phyloP scores from a whole-genome alignment of 2,329 filamentous ascomycete species.

The Parasarocladium wereldwijsianum region DNA sequence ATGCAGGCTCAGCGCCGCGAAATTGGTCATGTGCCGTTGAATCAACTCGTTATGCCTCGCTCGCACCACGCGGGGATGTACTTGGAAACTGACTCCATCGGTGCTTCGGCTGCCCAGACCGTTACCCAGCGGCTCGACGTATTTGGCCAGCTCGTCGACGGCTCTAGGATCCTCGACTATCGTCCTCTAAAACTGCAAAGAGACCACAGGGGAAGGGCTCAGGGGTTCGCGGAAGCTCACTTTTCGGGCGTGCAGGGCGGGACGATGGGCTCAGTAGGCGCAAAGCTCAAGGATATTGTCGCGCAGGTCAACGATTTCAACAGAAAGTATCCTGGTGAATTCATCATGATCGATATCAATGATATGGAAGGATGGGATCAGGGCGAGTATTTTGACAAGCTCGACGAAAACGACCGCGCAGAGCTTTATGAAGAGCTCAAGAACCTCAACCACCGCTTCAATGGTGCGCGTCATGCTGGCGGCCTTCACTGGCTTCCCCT shows the following conservation, averaged over 20 bases:
- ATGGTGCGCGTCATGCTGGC: conserved; percentile 8
- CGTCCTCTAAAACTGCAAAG: conserved; percentile 8
- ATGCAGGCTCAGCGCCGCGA: conserved; percentile 14
- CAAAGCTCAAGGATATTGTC: conserved; percentile 14
- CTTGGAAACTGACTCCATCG: conserved; percentile 6
- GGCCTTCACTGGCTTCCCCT: conserved; percentile 14
- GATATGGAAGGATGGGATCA: conserved; percentile 5
- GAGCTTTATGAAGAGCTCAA: conserved; percentile 11
- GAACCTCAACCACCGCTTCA: conserved; percentile 9
- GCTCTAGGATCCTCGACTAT: conserved; percentile 16
- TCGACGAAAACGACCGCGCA: conserved; percentile 5
- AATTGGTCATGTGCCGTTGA: conserved; percentile 13
- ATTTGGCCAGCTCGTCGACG: conserved; percentile 14
- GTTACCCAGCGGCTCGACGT: conserved; percentile 13
- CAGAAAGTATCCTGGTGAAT: conserved; percentile 14
- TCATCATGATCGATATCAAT: conserved; percentile 18
- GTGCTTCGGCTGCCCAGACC: conserved; percentile 6
- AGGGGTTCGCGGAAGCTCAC: conserved; percentile 10
- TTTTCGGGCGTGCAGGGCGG: conserved; percentile 6
- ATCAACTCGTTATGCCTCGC: conserved; percentile 15
- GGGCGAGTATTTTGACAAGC: neutral
- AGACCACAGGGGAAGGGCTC: neutral
- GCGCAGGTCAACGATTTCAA: conserved; percentile 15
- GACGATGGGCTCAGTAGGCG: conserved; percentile 13
- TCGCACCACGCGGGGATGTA: conserved; percentile 18